phyloP scores from a whole-genome alignment of 2,329 filamentous ascomycete genomes.

The Neofusicoccum sp. region DNA sequence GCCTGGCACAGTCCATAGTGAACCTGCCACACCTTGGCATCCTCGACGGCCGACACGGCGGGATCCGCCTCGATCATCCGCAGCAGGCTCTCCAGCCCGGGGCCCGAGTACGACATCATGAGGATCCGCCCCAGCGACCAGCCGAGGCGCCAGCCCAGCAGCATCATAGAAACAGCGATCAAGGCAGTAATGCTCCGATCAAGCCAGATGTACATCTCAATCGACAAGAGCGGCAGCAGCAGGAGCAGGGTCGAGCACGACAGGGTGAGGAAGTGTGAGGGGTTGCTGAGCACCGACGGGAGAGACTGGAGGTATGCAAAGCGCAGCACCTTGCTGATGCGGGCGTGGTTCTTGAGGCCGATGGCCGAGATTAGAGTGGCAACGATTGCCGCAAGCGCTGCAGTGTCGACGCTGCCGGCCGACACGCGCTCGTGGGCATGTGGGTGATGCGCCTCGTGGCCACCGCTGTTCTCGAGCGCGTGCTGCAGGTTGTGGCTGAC shows the following conservation, averaged over 20 bases:
- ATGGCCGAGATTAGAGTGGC: constrained; percentile 85
- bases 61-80: constrained; percentile 77
- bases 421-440: constrained; percentile 62
- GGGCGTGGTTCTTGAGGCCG: constrained; percentile 81
- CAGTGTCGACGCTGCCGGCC: constrained; percentile 75
- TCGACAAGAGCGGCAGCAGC: constrained; percentile 75
- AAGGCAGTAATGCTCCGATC: constrained; percentile 78
- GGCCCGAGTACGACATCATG: constrained; percentile 78
- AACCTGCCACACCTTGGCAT: constrained; percentile 97
- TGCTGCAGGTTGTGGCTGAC: constrained; percentile 93
- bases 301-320: constrained; percentile 74
- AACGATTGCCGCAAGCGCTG: constrained; percentile 75
- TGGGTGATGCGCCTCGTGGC: constrained; percentile 64
- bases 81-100: constrained; percentile 67
- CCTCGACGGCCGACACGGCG: constrained; percentile 73
- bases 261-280: constrained; percentile 90
- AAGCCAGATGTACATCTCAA: constrained; percentile 78
- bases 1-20: constrained; percentile 97
- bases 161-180: constrained; percentile 85
- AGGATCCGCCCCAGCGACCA: constrained; percentile 89
- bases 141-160: constrained; percentile 78
- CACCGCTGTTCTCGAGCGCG: constrained; percentile 71
- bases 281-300: constrained; percentile 86
- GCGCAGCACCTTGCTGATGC: constrained; percentile 88
- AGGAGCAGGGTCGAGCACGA: constrained; percentile 80